Evolutionary conservation across 164 flowering plant genomes (phyloP), one percentile per base, ranked within the genome.

Genomic region (Vitis amurensis): DNA sequence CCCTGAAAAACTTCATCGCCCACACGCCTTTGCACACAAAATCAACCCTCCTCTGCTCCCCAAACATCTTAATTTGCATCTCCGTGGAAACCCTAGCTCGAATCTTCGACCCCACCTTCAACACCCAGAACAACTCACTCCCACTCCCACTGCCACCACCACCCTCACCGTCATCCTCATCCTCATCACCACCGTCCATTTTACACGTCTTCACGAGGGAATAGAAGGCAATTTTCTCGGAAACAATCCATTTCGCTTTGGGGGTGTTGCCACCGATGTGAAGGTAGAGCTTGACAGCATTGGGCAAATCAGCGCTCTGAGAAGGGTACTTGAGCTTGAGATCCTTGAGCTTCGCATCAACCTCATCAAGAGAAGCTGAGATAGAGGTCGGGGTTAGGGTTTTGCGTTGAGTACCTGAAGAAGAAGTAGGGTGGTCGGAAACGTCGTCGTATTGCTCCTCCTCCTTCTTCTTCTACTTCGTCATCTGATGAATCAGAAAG

Each of bases 21-120:
- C 93, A 87, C 4, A 89, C 91, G 6, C 87, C 91, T 6, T 71
- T 70, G 17, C 71, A 64, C 55, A 89, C 90, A 30, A 89, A 89
- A 86, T 87, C 93, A 23, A 89, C 86, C 59, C 91, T 72, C 61
- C 85, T 52, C 77, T 87, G 87, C 19, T 89, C 93, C 11, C 86
- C 91, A 67, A 87, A 82, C 82, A 82, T 80, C 75, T 89, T 87
- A 84, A 89, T 61, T 61, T 87, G 90, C 86, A 89, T 63, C 44
- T 87, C 93, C 17, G 83, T 79, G 13, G 86, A 82, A 78, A 89
- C 89, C 86, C 75, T 83, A 78, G 71, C 86, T 70, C 80, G 76
- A 66, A 89, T 76, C 61, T 89, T 89, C n/a, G 77, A 62, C 51
- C 87, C 86, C 12, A 89, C 87, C 70, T 64, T 80, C 77, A 89